Conservation (phyloP, 192 early-diverging fungal genomes). For the Glomus cerebriforme region DNA sequence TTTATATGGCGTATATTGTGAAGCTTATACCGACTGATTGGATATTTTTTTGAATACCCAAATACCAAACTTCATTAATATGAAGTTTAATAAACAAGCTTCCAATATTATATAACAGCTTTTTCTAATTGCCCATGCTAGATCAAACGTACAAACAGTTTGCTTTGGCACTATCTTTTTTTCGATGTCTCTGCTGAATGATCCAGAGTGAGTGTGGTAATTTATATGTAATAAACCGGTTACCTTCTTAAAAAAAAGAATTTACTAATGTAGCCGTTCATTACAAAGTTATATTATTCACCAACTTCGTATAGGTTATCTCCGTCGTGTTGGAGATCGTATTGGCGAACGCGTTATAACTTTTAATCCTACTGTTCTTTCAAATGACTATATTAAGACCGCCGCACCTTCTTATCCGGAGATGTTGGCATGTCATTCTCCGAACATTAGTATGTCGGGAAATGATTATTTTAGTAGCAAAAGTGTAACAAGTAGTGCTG, state of each 20-base stretch:
- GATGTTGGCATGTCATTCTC: conserved; percentile 62
- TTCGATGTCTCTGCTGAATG: conserved; percentile 34
- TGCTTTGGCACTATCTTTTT: conserved; percentile 6
- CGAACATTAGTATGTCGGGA: conserved; percentile 34
- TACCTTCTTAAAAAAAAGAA: neutral
- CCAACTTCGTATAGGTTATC: conserved; percentile 72
- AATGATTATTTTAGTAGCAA: conserved; percentile 18
- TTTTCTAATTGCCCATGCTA: conserved; percentile 9
- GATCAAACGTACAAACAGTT: neutral
- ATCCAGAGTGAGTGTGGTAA: conserved; percentile 29
- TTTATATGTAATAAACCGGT: neutral
- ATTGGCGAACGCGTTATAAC: conserved; percentile 72
- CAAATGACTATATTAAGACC: conserved; percentile 62
- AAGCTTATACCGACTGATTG: neutral
- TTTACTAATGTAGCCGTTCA: neutral
- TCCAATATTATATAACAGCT: neutral
- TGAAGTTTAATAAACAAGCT: neutral
- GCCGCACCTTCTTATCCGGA: conserved; percentile 60
- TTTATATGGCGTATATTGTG: too few relatives aligned
- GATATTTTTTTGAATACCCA: neutral
- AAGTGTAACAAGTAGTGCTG: conserved; percentile 2
- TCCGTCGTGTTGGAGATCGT: conserved; percentile 69
- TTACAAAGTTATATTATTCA: conserved; percentile 64
- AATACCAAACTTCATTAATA: neutral
- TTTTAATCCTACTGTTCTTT: conserved; percentile 57